These are phyloP conservation scores for Erysiphe neolycopersici DNA, from an alignment of 2,329 filamentous ascomycete species.

Conservation along the genomic window DNA sequence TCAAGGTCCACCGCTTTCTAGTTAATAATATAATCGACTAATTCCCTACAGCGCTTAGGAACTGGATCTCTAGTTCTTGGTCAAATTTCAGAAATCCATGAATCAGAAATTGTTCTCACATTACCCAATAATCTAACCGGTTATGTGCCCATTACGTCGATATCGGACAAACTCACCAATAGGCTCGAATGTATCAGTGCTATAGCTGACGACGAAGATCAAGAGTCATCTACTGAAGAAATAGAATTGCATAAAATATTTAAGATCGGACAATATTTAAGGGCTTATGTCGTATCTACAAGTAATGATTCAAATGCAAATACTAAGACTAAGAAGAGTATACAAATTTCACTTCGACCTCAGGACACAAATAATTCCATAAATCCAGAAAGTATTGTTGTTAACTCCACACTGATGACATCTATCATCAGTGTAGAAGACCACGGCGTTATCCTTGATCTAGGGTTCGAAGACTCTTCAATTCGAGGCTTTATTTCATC, in stretches of 20 bases:
- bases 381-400: constrained; percentile 41
- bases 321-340: constrained; percentile 40
- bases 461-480: constrained; percentile 42
- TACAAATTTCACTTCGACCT: constrained; percentile 69
- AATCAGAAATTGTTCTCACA: constrained; percentile 52
- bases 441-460: constrained; percentile 79
- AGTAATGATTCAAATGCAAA: constrained; percentile 27
- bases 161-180: constrained; percentile 55
- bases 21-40: constrained; percentile 8
- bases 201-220: constrained; percentile 28
- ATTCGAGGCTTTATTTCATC: constrained; percentile 65
- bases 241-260: constrained; percentile 56
- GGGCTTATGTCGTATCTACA: constrained; percentile 59
- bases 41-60: constrained; percentile 37
- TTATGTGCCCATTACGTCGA: constrained; percentile 72
- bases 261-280: constrained; percentile 60
- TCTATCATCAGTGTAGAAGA: constrained; percentile 83
- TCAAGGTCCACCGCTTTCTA: constrained; percentile 34
- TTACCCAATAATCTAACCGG: constrained; percentile 84
- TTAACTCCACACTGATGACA: constrained; percentile 60
- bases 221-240: constrained; percentile 27
- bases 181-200: constrained; percentile 44
- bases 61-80: constrained; percentile 73
- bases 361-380: constrained; percentile 53
- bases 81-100: constrained; percentile 57